Evolutionary conservation across 2,329 filamentous ascomycete genomes (phyloP).

Genomic region (Alternaria arborescens): DNA sequence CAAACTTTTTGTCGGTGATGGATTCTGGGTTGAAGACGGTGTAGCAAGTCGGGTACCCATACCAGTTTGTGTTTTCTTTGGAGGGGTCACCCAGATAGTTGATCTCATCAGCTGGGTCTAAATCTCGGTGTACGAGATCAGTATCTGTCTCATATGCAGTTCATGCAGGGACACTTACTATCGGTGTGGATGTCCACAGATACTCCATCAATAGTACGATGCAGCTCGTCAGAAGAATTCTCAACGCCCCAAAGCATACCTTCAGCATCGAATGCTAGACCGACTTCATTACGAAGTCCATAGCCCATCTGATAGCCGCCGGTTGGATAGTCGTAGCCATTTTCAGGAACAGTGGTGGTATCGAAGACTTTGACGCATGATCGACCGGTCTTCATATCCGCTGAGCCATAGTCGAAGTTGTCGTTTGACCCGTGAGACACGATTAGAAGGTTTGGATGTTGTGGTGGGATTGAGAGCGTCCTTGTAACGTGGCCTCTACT

Average conservation of each 20-base stretch:
- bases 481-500: constrained; percentile 39
- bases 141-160: too few relatives aligned
- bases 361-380: constrained; percentile 70
- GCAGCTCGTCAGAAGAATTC: constrained; percentile 71
- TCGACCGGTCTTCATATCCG: constrained; percentile 62
- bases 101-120: constrained; percentile 73
- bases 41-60: constrained; percentile 75
- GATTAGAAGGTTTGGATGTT: constrained; percentile 60
- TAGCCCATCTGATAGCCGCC: constrained; percentile 64
- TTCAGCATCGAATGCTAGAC: constrained; percentile 57
- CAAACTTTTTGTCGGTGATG: constrained; percentile 35
- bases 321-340: constrained; percentile 57
- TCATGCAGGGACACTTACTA: constrained; percentile 40
- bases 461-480: constrained; percentile 34
- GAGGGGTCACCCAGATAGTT: constrained; percentile 69
- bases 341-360: constrained; percentile 44
- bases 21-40: constrained; percentile 61
- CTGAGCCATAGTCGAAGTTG: constrained; percentile 67
- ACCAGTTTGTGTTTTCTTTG: constrained; percentile 60
- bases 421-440: constrained; percentile 70
- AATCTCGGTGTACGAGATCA: too few relatives aligned
- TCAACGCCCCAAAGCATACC: constrained; percentile 63
- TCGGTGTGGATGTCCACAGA: constrained; percentile 68
- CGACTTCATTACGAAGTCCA: constrained; percentile 75
- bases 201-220: constrained; percentile 57